Conservation (phyloP, 2,329 filamentous ascomycete genomes). For the Calcarisporium arbuscula region DNA sequence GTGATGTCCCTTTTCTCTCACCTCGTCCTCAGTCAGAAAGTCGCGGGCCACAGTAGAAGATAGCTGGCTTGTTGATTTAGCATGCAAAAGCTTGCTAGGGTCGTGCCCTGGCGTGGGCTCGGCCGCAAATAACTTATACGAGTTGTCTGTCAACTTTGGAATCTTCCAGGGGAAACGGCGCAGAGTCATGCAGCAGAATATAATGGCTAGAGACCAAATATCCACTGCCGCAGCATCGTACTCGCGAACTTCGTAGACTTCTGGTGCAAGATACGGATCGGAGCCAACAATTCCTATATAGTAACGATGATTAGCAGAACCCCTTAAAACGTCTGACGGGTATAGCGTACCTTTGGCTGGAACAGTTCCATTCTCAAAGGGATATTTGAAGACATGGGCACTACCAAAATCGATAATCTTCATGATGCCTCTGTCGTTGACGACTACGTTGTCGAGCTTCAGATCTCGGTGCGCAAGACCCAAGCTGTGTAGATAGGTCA, state of each 20-base stretch:
- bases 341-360: conserved; percentile 29
- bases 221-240: conserved; percentile 93
- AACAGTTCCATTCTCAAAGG: conserved; percentile 70
- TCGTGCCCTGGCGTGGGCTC: conserved; percentile 71
- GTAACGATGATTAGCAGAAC: conserved; percentile 1
- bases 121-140: conserved; percentile 86
- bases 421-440: conserved; percentile 95
- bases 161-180: conserved; percentile 96
- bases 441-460: conserved; percentile 96
- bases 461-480: conserved; percentile 90
- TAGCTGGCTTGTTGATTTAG: conserved; percentile 38
- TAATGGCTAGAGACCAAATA: conserved; percentile 97
- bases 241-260: conserved; percentile 88
- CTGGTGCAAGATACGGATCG: conserved; percentile 92
- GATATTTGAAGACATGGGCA: conserved; percentile 94
- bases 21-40: conserved; percentile 28
- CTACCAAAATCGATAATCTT: conserved; percentile 99
- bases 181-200: conserved; percentile 98
- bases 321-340: not conserved
- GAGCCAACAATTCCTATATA: conserved; percentile 61
- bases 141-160: conserved; percentile 85
- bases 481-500: conserved; percentile 91
- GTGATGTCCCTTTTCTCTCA: conserved; percentile 18
- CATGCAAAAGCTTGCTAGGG: conserved; percentile 44
- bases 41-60: conserved; percentile 32